Evolutionary conservation across 164 flowering plant species (phyloP), one percentile per base, ranked within the genome.

Genomic region (Amborella trichopoda): DNA sequence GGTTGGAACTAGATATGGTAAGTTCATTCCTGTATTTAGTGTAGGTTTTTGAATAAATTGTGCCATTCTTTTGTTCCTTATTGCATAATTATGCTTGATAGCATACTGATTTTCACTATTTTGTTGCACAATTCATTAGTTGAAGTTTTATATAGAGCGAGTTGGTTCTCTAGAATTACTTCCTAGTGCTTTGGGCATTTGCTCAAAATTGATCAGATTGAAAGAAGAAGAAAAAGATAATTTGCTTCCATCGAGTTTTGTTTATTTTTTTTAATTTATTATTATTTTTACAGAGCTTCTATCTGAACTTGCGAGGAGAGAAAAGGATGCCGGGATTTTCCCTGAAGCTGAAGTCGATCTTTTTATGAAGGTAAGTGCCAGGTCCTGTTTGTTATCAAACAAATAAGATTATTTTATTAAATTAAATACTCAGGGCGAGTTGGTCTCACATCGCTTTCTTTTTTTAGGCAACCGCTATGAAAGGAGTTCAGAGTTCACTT

Each of bases 261-360:
- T 26, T 24, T 49, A 9, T 14, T 6, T 26, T 13, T 2, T 2
- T 9, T 25, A 5, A 41, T 20, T 9, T 38, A 38, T 38, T 9
- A n/a, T 8, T 3, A 37, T 19, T 12, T 41, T 26, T 61, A 37
- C 49, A 91, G 99, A 91, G 16, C 81, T 93, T 6, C 52, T 93
- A 20, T 46, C 63, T 16, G 96, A 93, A 68, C 78, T 93, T 46
- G 81, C 85, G 24, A 82, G 78, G 61, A 80, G 95, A 44, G 99
- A 93, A 55, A 88, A 75, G 55, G 76, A 74, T 4, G 83, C 80
- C 1, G 95, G 96, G 9, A 79, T 93, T 17, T 69, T 68, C 37
- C 96, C 96, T 0, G 96, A 93, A 28, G 71, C 96, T 10, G 99
- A 93, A 55, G 66, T 93, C 2, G 95, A 88, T 59, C 81, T 88